Percentiles rank a stretch among this genome's conserved stretches.
Conservation (phyloP, 306 rosid species). For the Castanospermum australe region DNA sequence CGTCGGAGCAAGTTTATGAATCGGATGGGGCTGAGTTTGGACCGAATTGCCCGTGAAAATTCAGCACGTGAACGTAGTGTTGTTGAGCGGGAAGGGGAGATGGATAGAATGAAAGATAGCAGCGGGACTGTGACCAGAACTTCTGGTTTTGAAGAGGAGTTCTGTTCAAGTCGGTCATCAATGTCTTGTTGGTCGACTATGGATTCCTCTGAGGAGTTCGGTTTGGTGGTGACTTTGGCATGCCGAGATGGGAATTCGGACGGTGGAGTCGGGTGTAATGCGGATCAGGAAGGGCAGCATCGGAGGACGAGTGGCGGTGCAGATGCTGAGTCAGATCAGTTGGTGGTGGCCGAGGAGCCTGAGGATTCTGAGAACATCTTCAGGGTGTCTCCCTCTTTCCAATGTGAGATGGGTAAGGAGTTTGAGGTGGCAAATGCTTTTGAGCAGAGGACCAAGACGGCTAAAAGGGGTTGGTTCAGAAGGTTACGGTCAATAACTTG, state of each 20-base stretch:
- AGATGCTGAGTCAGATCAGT: constrained; percentile 32
- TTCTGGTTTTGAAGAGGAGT: constrained; percentile 49
- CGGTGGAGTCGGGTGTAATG: constrained; percentile 29
- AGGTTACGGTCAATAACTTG: constrained; percentile 72
- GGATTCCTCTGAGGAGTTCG: constrained; percentile 35
- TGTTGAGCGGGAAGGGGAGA: constrained; percentile 37
- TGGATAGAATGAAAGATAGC: constrained; percentile 39
- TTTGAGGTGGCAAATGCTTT: constrained; percentile 20
- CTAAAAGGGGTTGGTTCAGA: constrained; percentile 60
- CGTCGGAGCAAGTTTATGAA: constrained; percentile 62
- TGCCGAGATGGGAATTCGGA: constrained; percentile 36
- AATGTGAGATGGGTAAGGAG: constrained; percentile 29
- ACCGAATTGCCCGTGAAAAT: constrained; percentile 30
- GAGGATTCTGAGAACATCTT: constrained; percentile 30
- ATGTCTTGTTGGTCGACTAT: constrained; percentile 41
- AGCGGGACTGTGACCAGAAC: constrained; percentile 46
- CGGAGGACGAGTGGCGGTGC: constrained; percentile 34
- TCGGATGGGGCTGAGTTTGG: constrained; percentile 58
- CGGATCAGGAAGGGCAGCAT: constrained; percentile 29
- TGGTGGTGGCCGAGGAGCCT: constrained; percentile 27
- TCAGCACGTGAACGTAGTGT: constrained; percentile 25
- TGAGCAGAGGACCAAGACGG: constrained; percentile 14
- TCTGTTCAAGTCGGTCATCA: constrained; percentile 56
- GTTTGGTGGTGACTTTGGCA: constrained; percentile 30
- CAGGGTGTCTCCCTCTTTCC: constrained; percentile 39